A percentile compares a stretch with the other conserved stretches of the same genome.
phyloP scores from a whole-genome alignment of 768 basidiomycete species.

The Suillus bovinus region DNA sequence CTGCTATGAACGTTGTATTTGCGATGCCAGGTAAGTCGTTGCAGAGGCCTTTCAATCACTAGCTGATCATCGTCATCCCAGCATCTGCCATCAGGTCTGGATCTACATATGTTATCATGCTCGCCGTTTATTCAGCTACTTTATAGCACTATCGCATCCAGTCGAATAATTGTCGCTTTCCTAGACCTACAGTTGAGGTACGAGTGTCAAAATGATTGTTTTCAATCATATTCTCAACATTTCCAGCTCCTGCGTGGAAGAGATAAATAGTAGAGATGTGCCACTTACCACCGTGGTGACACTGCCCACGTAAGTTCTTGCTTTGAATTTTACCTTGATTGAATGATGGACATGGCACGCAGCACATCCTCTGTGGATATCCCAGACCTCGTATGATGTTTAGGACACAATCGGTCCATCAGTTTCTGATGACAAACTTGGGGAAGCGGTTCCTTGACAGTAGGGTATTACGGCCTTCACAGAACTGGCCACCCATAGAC shows the following conservation, averaged over 20 bases:
- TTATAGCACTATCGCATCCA: constrained; percentile 1
- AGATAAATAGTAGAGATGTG: background rate
- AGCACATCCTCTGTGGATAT: background rate
- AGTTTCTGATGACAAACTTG: background rate
- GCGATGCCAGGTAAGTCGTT: background rate
- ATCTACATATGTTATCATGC: background rate
- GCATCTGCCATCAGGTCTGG: background rate
- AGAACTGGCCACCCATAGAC: background rate
- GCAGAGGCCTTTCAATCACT: background rate
- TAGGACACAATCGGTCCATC: background rate
- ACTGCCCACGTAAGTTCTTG: background rate
- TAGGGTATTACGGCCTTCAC: no score
- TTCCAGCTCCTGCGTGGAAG: background rate
- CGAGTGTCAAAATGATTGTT: background rate
- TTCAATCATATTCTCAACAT: background rate
- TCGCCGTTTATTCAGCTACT: background rate
- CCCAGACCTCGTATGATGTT: background rate
- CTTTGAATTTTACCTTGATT: background rate
- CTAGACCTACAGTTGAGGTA: background rate
- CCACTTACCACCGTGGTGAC: constrained; percentile 1
- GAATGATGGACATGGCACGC: background rate
- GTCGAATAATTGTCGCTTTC: background rate
- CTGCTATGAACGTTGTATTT: constrained; percentile 1
- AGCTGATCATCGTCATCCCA: background rate
- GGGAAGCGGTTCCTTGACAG: background rate